Conservation (phyloP, 352 stramenopile species). For the Phytophthora europaea region DNA sequence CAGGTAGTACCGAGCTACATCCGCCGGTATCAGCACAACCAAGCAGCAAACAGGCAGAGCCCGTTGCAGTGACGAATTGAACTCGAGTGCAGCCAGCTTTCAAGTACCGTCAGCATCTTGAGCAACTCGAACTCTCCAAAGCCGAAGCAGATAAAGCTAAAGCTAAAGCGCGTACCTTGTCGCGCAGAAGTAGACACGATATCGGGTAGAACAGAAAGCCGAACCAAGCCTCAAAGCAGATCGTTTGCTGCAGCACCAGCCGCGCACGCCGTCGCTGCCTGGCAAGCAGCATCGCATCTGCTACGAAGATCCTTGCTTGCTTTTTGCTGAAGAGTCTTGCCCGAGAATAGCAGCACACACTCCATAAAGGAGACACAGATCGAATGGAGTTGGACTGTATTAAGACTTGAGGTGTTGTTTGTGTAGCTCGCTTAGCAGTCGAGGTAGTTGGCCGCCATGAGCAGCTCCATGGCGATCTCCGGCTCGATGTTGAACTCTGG, state of each 20-base stretch:
- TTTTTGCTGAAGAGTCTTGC: slow-evolving; percentile 23
- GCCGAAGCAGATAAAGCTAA: no score
- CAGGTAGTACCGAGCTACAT: slow-evolving; percentile 66
- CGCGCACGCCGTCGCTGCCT: slow-evolving; percentile 50
- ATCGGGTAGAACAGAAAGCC: slow-evolving; percentile 70
- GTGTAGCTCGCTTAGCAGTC: slow-evolving; percentile 60
- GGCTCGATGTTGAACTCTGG: slow-evolving; percentile 99
- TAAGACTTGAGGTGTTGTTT: slow-evolving; percentile 12
- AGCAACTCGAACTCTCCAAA: slow-evolving; percentile 9
- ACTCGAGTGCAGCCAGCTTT: slow-evolving; percentile 47
- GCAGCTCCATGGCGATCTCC: slow-evolving; percentile 97
- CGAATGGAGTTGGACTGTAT: slow-evolving; percentile 36
- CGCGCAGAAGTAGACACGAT: slow-evolving; percentile 61
- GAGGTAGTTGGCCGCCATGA: slow-evolving; percentile 99
- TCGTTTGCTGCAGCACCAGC: slow-evolving; percentile 66
- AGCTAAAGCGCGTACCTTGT: slow-evolving; percentile 54
- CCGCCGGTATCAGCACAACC: slow-evolving; percentile 52
- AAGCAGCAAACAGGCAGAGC: slow-evolving; percentile 56
- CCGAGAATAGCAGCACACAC: slow-evolving; percentile 24
- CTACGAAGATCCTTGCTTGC: background rate
- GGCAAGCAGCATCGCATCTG: slow-evolving; percentile 40
- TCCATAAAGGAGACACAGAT: slow-evolving; percentile 6
- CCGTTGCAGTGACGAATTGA: slow-evolving; percentile 53
- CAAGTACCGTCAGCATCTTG: slow-evolving; percentile 3
- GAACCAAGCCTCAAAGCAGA: slow-evolving; percentile 69